Conservation (phyloP, 306 rosid species). For the Acmispon strigosus region DNA sequence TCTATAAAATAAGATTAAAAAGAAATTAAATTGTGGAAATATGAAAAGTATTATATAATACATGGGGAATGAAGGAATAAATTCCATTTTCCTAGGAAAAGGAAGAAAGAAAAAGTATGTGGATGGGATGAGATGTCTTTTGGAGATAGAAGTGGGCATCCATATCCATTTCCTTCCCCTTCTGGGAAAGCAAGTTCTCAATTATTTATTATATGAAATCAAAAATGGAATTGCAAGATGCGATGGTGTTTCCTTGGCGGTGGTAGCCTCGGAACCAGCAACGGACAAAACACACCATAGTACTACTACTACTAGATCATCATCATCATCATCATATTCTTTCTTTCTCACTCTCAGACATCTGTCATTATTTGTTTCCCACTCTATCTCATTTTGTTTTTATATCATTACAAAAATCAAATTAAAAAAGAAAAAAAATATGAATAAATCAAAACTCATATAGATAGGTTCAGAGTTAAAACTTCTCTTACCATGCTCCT, state of each 20-base stretch:
- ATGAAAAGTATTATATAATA: neutral
- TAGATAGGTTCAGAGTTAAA: no score
- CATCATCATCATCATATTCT: no score
- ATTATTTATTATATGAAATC: neutral
- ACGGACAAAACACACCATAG: neutral
- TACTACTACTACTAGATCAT: no score
- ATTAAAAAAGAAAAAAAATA: no score
- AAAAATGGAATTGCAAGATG: neutral
- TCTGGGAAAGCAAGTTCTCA: neutral
- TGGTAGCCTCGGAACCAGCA: slow-evolving; percentile 44
- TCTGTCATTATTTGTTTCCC: no score
- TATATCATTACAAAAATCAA: no score
- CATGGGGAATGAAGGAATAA: slow-evolving; percentile 8
- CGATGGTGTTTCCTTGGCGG: slow-evolving; percentile 50
- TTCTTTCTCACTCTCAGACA: slow-evolving; percentile 24
- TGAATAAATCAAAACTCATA: no score
- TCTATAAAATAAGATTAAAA: no score
- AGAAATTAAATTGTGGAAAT: no score
- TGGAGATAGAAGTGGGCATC: neutral
- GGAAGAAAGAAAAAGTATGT: neutral
- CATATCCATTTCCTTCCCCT: neutral
- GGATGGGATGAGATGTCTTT: slow-evolving; percentile 1
- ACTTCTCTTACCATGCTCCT: no score
- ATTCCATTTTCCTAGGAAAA: slow-evolving; percentile 1
- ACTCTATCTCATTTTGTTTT: neutral